phyloP scores from a whole-genome alignment of 345 rosid genomes.

The Carallia brachiata region DNA sequence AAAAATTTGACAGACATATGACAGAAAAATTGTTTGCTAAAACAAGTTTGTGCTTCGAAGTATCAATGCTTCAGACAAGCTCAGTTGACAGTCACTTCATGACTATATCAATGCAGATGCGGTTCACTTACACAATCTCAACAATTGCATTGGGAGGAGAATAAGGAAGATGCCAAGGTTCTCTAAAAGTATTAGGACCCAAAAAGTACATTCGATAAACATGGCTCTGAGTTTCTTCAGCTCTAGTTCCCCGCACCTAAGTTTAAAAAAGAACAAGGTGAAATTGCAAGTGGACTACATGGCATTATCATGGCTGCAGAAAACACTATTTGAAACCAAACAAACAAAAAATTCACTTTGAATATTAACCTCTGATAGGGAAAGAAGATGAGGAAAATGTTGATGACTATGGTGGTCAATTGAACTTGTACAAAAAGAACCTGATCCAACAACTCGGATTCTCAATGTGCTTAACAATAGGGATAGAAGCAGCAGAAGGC shows the following conservation, averaged over 20 bases:
- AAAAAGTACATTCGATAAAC: conserved; percentile 91
- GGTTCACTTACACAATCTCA: conserved; percentile 82
- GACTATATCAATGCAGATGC: not conserved
- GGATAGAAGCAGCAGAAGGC: conserved; percentile 66
- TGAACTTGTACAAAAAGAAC: conserved; percentile 51
- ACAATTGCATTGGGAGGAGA: conserved; percentile 87
- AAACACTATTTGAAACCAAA: conserved; percentile 12
- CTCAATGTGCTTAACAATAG: conserved; percentile 67
- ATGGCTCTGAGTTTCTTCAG: conserved; percentile 93
- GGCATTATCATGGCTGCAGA: conserved; percentile 5
- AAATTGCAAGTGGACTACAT: conserved; percentile 8
- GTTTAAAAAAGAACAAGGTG: conserved; percentile 20
- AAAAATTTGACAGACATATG: conserved; percentile 3
- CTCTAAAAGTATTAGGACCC: conserved; percentile 97
- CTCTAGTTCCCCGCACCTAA: conserved; percentile 87
- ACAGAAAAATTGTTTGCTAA: conserved; percentile 11
- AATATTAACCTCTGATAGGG: conserved; percentile 74
- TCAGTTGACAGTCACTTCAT: not conserved
- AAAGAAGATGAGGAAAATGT: conserved; percentile 81
- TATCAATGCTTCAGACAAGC: too few relatives aligned
- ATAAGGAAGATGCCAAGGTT: conserved; percentile 98
- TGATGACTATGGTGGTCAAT: conserved; percentile 61
- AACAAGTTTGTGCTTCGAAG: conserved; percentile 8
- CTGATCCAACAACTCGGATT: conserved; percentile 61
- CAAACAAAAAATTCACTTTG: conserved; percentile 10